These are phyloP conservation scores for Cercospora citrullina DNA, from an alignment of 2,329 filamentous ascomycete species.

Conservation along the genomic window DNA sequence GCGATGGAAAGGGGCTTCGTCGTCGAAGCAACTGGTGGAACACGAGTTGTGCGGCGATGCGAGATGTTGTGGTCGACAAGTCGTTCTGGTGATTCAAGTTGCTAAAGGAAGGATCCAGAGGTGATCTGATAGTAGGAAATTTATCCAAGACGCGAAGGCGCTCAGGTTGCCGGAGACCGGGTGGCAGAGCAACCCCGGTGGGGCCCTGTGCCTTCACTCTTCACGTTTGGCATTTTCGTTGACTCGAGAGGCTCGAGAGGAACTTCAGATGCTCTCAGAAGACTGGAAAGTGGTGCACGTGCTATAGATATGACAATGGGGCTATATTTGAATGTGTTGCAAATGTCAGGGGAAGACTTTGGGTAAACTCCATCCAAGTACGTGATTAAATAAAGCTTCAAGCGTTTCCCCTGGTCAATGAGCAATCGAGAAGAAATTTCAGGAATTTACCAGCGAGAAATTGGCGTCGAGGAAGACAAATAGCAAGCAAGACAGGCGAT, in stretches of 20 bases:
- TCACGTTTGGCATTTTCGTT: not conserved
- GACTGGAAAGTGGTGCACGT: not conserved
- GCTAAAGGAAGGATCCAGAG: no score
- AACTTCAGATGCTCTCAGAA: no score
- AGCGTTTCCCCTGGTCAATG: not conserved
- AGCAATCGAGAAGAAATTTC: not conserved
- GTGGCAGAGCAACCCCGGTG: not conserved
- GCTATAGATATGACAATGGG: not conserved
- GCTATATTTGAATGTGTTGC: not conserved
- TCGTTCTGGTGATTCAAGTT: no score
- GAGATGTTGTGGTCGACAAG: no score
- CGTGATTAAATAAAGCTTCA: not conserved
- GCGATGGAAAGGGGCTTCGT: no score
- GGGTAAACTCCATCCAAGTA: not conserved
- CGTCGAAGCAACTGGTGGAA: no score
- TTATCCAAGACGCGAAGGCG: no score
- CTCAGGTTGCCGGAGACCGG: no score
- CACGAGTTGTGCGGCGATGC: no score
- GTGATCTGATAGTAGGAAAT: no score
- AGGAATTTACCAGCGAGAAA: not conserved
- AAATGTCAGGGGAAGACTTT: not conserved
- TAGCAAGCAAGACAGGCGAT: not conserved
- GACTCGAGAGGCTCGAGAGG: not conserved
- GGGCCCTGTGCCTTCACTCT: not conserved
- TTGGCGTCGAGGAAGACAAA: not conserved